Conservation (phyloP, 2,329 filamentous ascomycete species). For the Pyricularia grisea region DNA sequence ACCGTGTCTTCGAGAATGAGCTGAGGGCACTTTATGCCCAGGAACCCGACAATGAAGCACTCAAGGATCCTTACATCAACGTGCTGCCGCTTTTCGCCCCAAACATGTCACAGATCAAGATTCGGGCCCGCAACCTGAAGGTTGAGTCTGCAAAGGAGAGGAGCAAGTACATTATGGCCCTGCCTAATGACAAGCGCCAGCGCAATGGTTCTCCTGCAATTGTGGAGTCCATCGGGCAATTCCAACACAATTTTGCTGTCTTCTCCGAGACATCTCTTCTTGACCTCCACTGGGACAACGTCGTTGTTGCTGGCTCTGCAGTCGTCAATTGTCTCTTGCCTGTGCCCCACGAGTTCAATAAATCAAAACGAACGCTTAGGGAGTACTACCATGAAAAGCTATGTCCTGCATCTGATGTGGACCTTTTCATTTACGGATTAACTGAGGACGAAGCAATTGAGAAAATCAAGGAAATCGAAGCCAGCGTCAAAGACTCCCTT, state of each 20-base stretch:
- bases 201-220: constrained; percentile 55
- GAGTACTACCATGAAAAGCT: constrained; percentile 76
- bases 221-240: constrained; percentile 58
- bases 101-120: constrained; percentile 45
- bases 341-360: constrained; percentile 50
- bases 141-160: constrained; percentile 50
- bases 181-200: constrained; percentile 53
- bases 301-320: constrained; percentile 72
- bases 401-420: constrained; percentile 77
- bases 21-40: constrained; percentile 62
- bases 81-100: constrained; percentile 56
- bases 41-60: constrained; percentile 46
- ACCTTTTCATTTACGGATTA: constrained; percentile 76
- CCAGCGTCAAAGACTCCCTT: constrained; percentile 64
- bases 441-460: constrained; percentile 68
- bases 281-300: constrained; percentile 74
- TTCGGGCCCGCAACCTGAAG: constrained; percentile 50
- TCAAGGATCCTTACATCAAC: constrained; percentile 51
- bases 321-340: constrained; percentile 73
- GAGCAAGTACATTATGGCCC: constrained; percentile 59
- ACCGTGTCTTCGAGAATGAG: constrained; percentile 56
- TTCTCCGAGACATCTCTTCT: constrained; percentile 72
- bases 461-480: constrained; percentile 78
- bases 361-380: constrained; percentile 53
- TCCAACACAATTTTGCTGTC: constrained; percentile 66